phyloP scores from a whole-genome alignment of 805 yeast genomes.

The Candida nemodendra region DNA sequence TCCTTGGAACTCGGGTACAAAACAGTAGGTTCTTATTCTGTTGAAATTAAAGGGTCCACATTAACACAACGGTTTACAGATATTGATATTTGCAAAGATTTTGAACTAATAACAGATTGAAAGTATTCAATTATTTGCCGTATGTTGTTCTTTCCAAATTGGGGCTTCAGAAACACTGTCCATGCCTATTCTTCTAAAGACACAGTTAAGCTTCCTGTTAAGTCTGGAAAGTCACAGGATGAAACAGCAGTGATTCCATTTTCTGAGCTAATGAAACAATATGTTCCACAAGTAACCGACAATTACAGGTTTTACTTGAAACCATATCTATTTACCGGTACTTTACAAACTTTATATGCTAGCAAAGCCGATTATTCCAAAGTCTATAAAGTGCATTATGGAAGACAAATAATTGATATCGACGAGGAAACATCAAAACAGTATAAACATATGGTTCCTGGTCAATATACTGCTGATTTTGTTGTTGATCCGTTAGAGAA shows the following conservation, averaged over 20 bases:
- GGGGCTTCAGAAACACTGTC: conserved; percentile 35
- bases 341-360: conserved; percentile 49
- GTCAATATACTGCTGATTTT: conserved; percentile 50
- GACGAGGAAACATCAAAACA: conserved; percentile 14
- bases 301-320: conserved; percentile 41
- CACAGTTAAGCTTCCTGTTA: conserved; percentile 27
- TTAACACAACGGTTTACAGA: too few relatives aligned
- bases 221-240: conserved; percentile 1
- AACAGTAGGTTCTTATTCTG: too few relatives aligned
- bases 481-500: conserved; percentile 35
- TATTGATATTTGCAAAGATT: too few relatives aligned
- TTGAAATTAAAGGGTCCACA: too few relatives aligned
- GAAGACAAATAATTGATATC: conserved; percentile 42
- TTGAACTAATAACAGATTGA: neutral
- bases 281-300: conserved; percentile 41
- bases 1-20: too few relatives aligned
- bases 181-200: conserved; percentile 24
- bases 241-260: conserved; percentile 25
- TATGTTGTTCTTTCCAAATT: conserved; percentile 22
- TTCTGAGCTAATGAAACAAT: conserved; percentile 34
- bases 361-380: conserved; percentile 43
- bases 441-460: conserved; percentile 24
- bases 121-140: neutral
- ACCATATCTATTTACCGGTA: conserved; percentile 48
- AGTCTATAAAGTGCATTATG: conserved; percentile 43